Base-by-base conservation (phyloP, 768 basidiomycete genomes). In the Mycena chlorophos region DNA sequence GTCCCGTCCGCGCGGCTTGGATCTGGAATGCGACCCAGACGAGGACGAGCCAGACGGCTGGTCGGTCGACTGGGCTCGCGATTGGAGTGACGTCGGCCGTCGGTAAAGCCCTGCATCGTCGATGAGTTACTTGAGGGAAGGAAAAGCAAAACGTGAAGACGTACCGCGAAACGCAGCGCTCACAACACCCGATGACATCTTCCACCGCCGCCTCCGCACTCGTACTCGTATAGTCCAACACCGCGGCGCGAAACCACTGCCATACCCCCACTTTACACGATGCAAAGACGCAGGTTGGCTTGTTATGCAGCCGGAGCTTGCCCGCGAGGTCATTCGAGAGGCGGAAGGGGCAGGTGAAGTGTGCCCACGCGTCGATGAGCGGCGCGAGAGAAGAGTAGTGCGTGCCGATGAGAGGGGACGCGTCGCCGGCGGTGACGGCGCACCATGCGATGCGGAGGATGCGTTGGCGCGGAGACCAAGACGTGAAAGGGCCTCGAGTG, bases 361-460 rank as follows among this genome's bases (percentile, higher is more conserved):
- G 42, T 1, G 43, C 49, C 58, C 58, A 59, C 17, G 42, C 43
- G 34, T 59, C 50, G 45, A 59, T 52, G 29, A 23, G 34, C 23
- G 26, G 27, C 38, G 48, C 54, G 17, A 59, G 53, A 55, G 50
- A 27, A 8, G 43, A 20, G 40, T 59, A 52, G 19, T 40, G 30
- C 20, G 3, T 27, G 10, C 52, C 56, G 10, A 37, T 40, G 17
- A 30, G 23, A 13, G 13, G 46, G 25, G 40, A 42, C n/a, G n/a
- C n/a, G n/a, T 37, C 25, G 0, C 49, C 49, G 27, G 50, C 58
- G 29, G 50, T 55, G 13, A 59, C 53, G 20, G 54, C 42, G 29
- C 58, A 59, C 58, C 58, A 59, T 12, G 58, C 58, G 38, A 59
- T 52, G 22, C 57, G 52, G 52, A 58, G 57, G 3, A 58, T 34